Evolutionary conservation across 495 filamentous ascomycete genomes (phyloP).

Genomic region (Glonium stellatum): DNA sequence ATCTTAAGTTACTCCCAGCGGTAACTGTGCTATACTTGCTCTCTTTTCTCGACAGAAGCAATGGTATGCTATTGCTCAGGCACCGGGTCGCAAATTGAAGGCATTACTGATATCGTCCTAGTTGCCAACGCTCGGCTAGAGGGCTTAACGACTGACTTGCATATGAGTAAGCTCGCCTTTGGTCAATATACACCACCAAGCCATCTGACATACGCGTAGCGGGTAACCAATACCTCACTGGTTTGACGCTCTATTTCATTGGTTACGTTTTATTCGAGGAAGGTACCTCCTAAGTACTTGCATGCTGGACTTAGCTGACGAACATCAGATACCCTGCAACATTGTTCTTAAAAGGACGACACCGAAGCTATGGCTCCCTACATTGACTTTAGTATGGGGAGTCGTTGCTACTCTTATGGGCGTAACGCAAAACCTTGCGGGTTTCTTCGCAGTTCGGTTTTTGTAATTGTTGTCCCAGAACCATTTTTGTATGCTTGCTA

Average conservation of each 20-base stretch:
- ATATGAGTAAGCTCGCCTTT: constrained; percentile 46
- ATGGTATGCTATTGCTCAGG: constrained; percentile 42
- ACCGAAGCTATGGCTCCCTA: constrained; percentile 55
- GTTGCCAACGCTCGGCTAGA: constrained; percentile 55
- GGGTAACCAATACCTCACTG: constrained; percentile 64
- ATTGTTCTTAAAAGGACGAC: constrained; percentile 66
- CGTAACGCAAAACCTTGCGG: constrained; percentile 56
- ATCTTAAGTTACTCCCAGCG: constrained; percentile 56
- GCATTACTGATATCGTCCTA: constrained; percentile 13
- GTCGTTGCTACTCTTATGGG: constrained; percentile 66
- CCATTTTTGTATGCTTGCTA: neutral
- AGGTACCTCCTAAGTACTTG: neutral
- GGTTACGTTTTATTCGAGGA: constrained; percentile 64
- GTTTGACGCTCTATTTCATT: constrained; percentile 67
- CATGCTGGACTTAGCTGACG: neutral
- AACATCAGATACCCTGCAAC: constrained; percentile 57
- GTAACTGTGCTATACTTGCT: constrained; percentile 63
- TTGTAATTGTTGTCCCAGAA: constrained; percentile 29
- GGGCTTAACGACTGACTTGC: constrained; percentile 55
- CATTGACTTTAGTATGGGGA: constrained; percentile 49
- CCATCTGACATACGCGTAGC: constrained; percentile 29
- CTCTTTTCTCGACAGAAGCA: constrained; percentile 69
- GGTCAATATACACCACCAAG: neutral
- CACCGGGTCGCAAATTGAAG: neutral
- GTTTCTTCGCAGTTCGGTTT: constrained; percentile 58